These are phyloP conservation scores for Debaryomyces robertsiae DNA, from an alignment of 1,139 yeast genomes.

Conservation along the genomic window DNA sequence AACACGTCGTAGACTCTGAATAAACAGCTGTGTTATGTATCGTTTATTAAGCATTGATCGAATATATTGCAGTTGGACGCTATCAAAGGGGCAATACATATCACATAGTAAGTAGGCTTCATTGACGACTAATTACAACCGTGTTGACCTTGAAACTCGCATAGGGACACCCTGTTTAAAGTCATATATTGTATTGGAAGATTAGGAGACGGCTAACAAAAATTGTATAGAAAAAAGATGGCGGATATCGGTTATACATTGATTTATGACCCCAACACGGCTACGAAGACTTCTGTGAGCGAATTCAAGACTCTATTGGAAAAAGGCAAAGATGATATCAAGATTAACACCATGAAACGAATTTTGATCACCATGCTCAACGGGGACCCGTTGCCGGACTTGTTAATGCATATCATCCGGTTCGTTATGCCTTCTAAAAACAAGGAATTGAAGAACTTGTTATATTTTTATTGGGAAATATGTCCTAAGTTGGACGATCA, in stretches of 20 bases:
- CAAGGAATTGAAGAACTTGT: conserved; percentile 86
- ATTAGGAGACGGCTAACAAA: conserved; percentile 2
- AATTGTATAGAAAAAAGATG: conserved; percentile 25
- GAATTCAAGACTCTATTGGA: conserved; percentile 83
- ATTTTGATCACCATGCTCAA: conserved; percentile 85
- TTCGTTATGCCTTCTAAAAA: conserved; percentile 95
- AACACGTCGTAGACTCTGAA: conserved; percentile 8
- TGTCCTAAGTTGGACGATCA: conserved; percentile 88
- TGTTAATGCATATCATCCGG: conserved; percentile 95
- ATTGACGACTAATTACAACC: too few relatives aligned
- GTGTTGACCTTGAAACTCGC: neutral
- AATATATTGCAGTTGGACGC: neutral
- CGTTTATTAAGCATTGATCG: conserved; percentile 6
- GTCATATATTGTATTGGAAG: neutral
- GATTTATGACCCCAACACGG: conserved; percentile 74
- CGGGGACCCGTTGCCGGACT: conserved; percentile 93
- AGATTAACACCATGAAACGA: conserved; percentile 87
- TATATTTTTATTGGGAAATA: conserved; percentile 97
- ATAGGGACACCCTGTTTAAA: conserved; percentile 8
- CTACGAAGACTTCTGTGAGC: conserved; percentile 67
- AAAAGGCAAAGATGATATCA: conserved; percentile 85
- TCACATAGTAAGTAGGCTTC: conserved; percentile 5
- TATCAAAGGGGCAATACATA: neutral
- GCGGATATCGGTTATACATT: conserved; percentile 66
- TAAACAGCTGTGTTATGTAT: conserved; percentile 1